Percentiles rank a stretch among this genome's conserved stretches.
These are phyloP conservation scores for Tetracladium marchalianum DNA, from an alignment of 495 filamentous ascomycete species.

Conservation along the genomic window DNA sequence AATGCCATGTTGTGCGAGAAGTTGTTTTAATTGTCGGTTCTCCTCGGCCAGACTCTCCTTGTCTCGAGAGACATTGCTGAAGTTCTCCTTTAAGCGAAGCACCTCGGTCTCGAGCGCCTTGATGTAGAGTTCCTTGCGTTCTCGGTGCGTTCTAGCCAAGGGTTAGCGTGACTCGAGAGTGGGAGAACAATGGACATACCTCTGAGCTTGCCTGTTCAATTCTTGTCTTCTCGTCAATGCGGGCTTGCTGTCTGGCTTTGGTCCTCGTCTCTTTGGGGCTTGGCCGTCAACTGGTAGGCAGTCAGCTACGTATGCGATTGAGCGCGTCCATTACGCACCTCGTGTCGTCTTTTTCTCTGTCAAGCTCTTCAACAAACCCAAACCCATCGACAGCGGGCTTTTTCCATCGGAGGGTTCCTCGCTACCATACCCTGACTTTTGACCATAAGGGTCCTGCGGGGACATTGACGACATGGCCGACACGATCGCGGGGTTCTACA, in stretches of 20 bases:
- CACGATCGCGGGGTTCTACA: background rate
- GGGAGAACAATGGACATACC: slow-evolving; percentile 40
- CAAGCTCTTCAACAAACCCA: slow-evolving; percentile 48
- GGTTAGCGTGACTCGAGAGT: slow-evolving; percentile 2
- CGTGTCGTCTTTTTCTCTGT: slow-evolving; percentile 53
- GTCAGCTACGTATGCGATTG: slow-evolving; percentile 5
- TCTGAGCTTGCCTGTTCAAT: slow-evolving; percentile 89
- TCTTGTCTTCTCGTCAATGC: slow-evolving; percentile 90
- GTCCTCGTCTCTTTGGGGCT: slow-evolving; percentile 78
- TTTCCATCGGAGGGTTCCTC: slow-evolving; percentile 31
- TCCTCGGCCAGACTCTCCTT: slow-evolving; percentile 60
- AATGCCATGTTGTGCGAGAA: slow-evolving; percentile 68
- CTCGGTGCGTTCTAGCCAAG: slow-evolving; percentile 68
- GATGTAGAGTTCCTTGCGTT: slow-evolving; percentile 94
- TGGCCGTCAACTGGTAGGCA: slow-evolving; percentile 57
- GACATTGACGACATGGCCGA: slow-evolving; percentile 15
- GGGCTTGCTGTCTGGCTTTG: slow-evolving; percentile 94
- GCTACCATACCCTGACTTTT: slow-evolving; percentile 14
- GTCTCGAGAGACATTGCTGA: slow-evolving; percentile 49
- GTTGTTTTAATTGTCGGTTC: slow-evolving; percentile 64
- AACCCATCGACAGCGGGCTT: slow-evolving; percentile 42
- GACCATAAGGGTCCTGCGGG: slow-evolving; percentile 19
- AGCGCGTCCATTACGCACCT: slow-evolving; percentile 25
- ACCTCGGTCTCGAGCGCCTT: slow-evolving; percentile 87
- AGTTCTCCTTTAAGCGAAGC: slow-evolving; percentile 56